These are phyloP conservation scores for Colletotrichum salicis DNA, from an alignment of 2,329 filamentous ascomycete genomes.

Conservation along the genomic window DNA sequence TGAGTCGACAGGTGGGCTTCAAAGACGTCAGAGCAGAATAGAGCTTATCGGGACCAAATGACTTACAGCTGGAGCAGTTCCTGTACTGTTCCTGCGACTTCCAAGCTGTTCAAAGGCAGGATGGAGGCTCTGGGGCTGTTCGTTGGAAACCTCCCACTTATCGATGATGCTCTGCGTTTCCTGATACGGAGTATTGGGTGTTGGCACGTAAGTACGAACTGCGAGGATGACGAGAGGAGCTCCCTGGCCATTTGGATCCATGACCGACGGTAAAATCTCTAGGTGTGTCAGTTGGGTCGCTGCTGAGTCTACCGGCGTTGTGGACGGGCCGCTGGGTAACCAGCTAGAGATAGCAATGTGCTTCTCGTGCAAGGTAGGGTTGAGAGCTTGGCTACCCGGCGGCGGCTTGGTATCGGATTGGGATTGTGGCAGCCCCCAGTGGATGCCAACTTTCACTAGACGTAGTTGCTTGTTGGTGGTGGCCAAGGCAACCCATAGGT, in stretches of 20 bases:
- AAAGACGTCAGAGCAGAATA: slow-evolving; percentile 33
- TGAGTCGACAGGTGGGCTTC: slow-evolving; percentile 55
- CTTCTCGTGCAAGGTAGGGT: slow-evolving; percentile 63
- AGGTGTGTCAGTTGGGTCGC: slow-evolving; percentile 77
- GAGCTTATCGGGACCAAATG: slow-evolving; percentile 26
- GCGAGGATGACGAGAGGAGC: slow-evolving; percentile 74
- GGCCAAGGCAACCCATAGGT: slow-evolving; percentile 60
- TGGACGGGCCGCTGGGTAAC: slow-evolving; percentile 59
- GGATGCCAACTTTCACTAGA: slow-evolving; percentile 77
- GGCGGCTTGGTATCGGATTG: slow-evolving; percentile 62
- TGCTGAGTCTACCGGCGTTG: slow-evolving; percentile 57
- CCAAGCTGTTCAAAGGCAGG: slow-evolving; percentile 81
- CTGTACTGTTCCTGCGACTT: slow-evolving; percentile 65
- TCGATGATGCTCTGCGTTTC: slow-evolving; percentile 80
- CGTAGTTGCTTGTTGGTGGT: slow-evolving; percentile 78
- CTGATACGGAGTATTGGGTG: slow-evolving; percentile 66
- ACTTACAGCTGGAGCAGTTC: slow-evolving; percentile 32
- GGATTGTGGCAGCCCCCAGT: slow-evolving; percentile 73
- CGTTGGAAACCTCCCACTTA: slow-evolving; percentile 81
- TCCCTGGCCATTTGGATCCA: slow-evolving; percentile 68
- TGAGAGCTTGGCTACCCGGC: slow-evolving; percentile 58
- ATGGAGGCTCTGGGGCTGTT: slow-evolving; percentile 74
- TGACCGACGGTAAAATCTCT: slow-evolving; percentile 75
- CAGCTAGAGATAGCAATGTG: slow-evolving; percentile 69
- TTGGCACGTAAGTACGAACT: slow-evolving; percentile 72